These are phyloP conservation scores for Dendrocalamus latiflorus DNA, from an alignment of 202 grass and related monocot genomes.

Conservation along the genomic window DNA sequence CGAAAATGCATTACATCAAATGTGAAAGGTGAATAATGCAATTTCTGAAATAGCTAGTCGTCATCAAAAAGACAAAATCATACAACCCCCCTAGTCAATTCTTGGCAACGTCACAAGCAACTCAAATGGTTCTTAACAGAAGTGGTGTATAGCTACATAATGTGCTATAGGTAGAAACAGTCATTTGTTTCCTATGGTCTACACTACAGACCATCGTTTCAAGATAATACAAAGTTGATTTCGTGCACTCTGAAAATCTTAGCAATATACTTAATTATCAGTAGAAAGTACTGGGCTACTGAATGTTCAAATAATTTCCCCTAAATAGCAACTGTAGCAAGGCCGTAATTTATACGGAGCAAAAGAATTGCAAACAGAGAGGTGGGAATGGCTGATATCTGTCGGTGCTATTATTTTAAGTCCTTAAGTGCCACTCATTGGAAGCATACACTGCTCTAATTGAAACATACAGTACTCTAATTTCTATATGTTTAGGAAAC, in stretches of 20 bases:
- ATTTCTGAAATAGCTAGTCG: too few species aligned
- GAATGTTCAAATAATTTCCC: not conserved
- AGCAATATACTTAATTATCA: not conserved
- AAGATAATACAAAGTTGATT: not conserved
- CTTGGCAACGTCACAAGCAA: too few species aligned
- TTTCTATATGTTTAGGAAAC: not conserved
- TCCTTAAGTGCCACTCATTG: not conserved
- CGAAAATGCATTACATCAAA: too few species aligned
- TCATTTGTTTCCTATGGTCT: too few species aligned
- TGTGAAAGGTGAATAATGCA: too few species aligned
- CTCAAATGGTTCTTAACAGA: too few species aligned
- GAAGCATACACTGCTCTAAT: not conserved
- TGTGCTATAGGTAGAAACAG: too few species aligned
- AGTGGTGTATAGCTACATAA: too few species aligned
- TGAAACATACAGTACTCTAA: not conserved
- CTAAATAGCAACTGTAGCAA: not conserved
- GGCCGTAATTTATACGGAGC: not conserved
- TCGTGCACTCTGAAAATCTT: not conserved
- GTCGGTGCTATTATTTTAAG: not conserved
- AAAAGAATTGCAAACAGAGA: not conserved
- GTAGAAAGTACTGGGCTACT: not conserved
- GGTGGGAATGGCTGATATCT: not conserved
- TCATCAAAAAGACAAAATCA: too few species aligned
- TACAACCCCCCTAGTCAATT: too few species aligned
- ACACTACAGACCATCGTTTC: not conserved